A percentile compares a stretch with the other conserved stretches of the same genome.
Evolutionary conservation across 805 yeast species (phyloP).

Genomic region (Teunomyces lycoperdinae): DNA sequence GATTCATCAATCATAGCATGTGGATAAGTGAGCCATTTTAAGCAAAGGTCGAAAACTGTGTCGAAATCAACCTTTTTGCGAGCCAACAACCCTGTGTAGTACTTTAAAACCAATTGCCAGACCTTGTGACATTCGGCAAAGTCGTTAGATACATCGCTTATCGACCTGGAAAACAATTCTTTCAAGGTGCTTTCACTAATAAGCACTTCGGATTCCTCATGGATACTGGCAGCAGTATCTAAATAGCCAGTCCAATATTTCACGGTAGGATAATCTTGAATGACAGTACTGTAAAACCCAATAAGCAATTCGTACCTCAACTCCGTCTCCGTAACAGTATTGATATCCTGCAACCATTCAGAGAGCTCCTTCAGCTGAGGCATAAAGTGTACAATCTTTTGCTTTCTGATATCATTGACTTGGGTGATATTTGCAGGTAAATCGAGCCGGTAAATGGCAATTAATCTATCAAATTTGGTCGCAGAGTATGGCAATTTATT

Average conservation of each 20-base stretch:
- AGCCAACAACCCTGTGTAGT: slow-evolving; percentile 3
- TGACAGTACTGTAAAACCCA: slow-evolving; percentile 14
- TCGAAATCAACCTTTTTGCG: slow-evolving; percentile 12
- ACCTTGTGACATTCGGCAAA: slow-evolving; percentile 17
- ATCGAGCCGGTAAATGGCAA: neutral
- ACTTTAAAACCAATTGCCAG: slow-evolving; percentile 17
- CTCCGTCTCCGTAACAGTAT: slow-evolving; percentile 8
- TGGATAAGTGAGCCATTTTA: slow-evolving; percentile 36
- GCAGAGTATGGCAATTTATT: neutral
- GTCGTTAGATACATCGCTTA: slow-evolving; percentile 24
- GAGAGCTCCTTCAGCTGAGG: slow-evolving; percentile 10
- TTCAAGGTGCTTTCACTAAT: neutral
- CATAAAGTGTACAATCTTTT: slow-evolving; percentile 7
- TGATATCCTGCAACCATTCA: slow-evolving; percentile 19
- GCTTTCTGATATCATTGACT: neutral
- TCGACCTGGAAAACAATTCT: slow-evolving; percentile 16
- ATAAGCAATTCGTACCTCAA: slow-evolving; percentile 5
- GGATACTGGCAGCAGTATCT: slow-evolving; percentile 4
- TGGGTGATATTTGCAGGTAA: neutral
- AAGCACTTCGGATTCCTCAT: slow-evolving; percentile 2
- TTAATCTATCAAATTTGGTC: neutral
- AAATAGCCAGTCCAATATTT: slow-evolving; percentile 21
- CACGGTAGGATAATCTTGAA: slow-evolving; percentile 20
- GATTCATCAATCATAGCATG: slow-evolving; percentile 42
- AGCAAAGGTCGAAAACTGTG: slow-evolving; percentile 18